A percentile compares a stretch with the other conserved stretches of the same genome.
These are phyloP conservation scores for Microbotryum scabiosae DNA, from an alignment of 1,284 basidiomycete species.

Conservation along the genomic window DNA sequence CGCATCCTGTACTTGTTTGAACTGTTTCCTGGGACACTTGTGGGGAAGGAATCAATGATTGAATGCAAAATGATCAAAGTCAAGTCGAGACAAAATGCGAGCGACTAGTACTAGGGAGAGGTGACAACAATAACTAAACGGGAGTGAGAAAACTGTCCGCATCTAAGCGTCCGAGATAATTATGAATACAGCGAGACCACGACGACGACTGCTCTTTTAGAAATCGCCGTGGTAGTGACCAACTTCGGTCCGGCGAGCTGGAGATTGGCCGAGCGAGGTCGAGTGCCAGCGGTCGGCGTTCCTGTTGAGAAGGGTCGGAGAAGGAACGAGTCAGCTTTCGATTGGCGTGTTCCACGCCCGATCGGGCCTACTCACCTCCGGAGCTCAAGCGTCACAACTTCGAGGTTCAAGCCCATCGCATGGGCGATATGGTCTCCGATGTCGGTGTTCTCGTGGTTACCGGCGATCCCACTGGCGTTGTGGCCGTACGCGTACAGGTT, in stretches of 20 bases:
- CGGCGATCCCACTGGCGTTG: conserved; percentile 32
- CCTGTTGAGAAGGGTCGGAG: neutral
- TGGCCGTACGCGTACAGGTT: conserved; percentile 40
- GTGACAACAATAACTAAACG: too few species aligned
- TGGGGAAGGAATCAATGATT: too few species aligned
- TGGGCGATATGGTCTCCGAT: conserved; percentile 21
- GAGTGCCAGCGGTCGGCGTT: conserved; percentile 10
- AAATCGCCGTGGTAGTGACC: conserved; percentile 30
- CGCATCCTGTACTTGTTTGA: neutral
- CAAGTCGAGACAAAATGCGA: too few species aligned
- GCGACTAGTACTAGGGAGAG: too few species aligned
- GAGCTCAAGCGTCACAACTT: conserved; percentile 30
- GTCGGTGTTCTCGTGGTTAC: conserved; percentile 42
- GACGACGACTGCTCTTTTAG: neutral
- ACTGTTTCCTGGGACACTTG: neutral
- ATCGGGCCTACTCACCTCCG: conserved; percentile 10
- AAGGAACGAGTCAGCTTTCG: neutral
- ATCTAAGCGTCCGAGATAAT: too few species aligned
- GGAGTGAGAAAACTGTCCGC: too few species aligned
- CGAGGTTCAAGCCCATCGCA: conserved; percentile 14
- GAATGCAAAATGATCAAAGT: too few species aligned
- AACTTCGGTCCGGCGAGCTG: conserved; percentile 1
- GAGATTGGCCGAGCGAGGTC: conserved; percentile 3
- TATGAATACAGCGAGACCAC: too few species aligned
- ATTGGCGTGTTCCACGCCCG: neutral